Evolutionary conservation across 2,329 filamentous ascomycete species (phyloP).

Genomic region (Aspergillus vadensis): DNA sequence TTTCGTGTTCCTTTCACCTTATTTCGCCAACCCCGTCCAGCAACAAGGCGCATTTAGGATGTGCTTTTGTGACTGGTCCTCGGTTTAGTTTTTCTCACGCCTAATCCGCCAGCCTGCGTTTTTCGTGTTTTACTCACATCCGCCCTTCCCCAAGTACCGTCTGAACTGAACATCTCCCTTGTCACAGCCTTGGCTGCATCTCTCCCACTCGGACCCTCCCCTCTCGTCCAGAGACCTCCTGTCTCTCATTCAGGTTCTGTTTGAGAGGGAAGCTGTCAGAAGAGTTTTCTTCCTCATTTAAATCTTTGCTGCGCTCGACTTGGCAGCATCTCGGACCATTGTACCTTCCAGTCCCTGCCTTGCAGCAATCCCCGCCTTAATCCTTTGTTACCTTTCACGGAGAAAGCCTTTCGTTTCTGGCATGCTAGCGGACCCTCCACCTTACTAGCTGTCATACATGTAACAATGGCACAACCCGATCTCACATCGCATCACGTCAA

Average conservation of each 20-base stretch:
- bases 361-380: slow-evolving; percentile 11
- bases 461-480: slow-evolving; percentile 47
- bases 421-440: slow-evolving; percentile 30
- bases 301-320: neutral
- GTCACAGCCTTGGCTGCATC: slow-evolving; percentile 17
- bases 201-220: slow-evolving; percentile 8
- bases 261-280: slow-evolving; percentile 2
- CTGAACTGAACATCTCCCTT: slow-evolving; percentile 6
- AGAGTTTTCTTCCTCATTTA: neutral
- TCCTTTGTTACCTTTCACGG: slow-evolving; percentile 16
- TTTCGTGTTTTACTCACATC: slow-evolving; percentile 5
- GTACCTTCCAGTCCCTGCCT: slow-evolving; percentile 12
- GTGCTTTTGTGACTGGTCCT: slow-evolving; percentile 15
- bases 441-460: slow-evolving; percentile 43
- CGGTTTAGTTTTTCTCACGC: slow-evolving; percentile 19
- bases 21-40: neutral
- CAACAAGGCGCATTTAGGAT: slow-evolving; percentile 16
- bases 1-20: neutral
- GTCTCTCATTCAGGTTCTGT: slow-evolving; percentile 3
- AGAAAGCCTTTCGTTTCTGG: slow-evolving; percentile 29
- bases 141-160: slow-evolving; percentile 10
- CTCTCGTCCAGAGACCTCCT: slow-evolving; percentile 6
- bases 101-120: neutral
- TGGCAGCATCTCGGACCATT: neutral
- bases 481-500: slow-evolving; percentile 63